These are phyloP conservation scores for Beta lomatogona DNA, from an alignment of 179 eudicot species.

Conservation along the genomic window DNA sequence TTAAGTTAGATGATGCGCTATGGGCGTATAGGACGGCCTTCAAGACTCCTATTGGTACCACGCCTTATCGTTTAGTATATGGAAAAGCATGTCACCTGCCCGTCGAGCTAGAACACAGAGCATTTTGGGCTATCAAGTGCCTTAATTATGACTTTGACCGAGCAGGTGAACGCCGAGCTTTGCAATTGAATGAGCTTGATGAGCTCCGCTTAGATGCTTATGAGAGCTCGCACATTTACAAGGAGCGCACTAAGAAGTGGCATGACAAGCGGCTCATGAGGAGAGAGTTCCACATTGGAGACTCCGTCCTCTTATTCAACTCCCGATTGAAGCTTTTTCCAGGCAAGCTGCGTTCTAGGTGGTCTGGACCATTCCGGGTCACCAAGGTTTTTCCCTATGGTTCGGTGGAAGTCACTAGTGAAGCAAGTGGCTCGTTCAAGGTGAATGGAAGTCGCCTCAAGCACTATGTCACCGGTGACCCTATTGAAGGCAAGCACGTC, in stretches of 20 bases:
- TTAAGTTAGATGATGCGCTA: background rate
- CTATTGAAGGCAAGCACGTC: background rate
- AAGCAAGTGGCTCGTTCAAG: background rate
- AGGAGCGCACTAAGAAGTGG: background rate
- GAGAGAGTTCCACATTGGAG: background rate
- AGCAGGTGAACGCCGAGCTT: background rate
- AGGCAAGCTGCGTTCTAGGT: background rate
- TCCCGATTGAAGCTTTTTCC: background rate
- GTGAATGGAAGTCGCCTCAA: background rate
- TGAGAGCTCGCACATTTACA: background rate
- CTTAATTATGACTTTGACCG: background rate
- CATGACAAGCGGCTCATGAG: background rate
- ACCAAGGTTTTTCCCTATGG: background rate
- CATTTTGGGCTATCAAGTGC: background rate
- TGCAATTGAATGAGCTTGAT: background rate
- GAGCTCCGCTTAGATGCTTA: background rate
- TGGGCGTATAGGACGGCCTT: background rate
- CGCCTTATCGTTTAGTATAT: background rate
- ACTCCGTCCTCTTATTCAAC: background rate
- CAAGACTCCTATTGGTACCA: background rate
- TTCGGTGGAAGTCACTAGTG: background rate
- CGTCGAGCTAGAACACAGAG: background rate
- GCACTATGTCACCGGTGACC: background rate
- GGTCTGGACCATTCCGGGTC: background rate
- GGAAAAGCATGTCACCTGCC: background rate